Percentiles rank a stretch among this genome's conserved stretches.
These are phyloP conservation scores for Nemania bipapillata DNA, from an alignment of 2,329 filamentous ascomycete genomes.

Conservation along the genomic window DNA sequence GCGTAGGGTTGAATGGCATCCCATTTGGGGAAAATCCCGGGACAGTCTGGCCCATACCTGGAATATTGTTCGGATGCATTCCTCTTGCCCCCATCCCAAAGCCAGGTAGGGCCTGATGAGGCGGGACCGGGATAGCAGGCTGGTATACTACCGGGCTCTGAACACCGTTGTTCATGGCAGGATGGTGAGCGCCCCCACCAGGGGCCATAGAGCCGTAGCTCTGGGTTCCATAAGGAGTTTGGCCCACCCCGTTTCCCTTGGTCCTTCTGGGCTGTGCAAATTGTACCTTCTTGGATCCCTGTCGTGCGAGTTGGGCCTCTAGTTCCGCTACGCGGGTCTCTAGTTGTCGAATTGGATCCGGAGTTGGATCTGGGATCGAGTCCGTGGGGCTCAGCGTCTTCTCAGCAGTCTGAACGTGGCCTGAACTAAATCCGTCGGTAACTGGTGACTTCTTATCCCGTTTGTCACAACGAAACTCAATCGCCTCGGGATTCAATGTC, in stretches of 20 bases:
- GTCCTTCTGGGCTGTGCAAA: slow-evolving; percentile 8
- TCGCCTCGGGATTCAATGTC: slow-evolving; percentile 45
- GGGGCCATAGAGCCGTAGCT: neutral
- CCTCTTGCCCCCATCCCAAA: slow-evolving; percentile 14
- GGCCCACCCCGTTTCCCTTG: slow-evolving; percentile 16
- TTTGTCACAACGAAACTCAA: slow-evolving; percentile 41
- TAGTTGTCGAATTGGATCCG: slow-evolving; percentile 27
- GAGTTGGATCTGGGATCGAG: slow-evolving; percentile 10
- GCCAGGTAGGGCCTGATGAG: slow-evolving; percentile 1
- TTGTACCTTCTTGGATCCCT: slow-evolving; percentile 7
- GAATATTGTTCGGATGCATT: slow-evolving; percentile 3
- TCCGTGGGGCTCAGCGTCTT: slow-evolving; percentile 6
- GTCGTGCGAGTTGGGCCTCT: slow-evolving; percentile 32
- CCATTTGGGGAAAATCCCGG: neutral
- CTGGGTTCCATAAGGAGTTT: neutral
- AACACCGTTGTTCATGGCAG: slow-evolving; percentile 15
- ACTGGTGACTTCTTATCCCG: slow-evolving; percentile 11
- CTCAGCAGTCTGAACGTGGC: neutral
- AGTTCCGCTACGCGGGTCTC: slow-evolving; percentile 37
- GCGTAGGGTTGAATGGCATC: slow-evolving; percentile 12
- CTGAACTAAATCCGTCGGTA: neutral
- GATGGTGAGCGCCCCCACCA: slow-evolving; percentile 2
- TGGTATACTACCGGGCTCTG: slow-evolving; percentile 17
- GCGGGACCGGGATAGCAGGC: neutral
- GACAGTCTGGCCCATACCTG: slow-evolving; percentile 1